phyloP scores from a whole-genome alignment of 148 eudicot genomes.

The Cornus florida region DNA sequence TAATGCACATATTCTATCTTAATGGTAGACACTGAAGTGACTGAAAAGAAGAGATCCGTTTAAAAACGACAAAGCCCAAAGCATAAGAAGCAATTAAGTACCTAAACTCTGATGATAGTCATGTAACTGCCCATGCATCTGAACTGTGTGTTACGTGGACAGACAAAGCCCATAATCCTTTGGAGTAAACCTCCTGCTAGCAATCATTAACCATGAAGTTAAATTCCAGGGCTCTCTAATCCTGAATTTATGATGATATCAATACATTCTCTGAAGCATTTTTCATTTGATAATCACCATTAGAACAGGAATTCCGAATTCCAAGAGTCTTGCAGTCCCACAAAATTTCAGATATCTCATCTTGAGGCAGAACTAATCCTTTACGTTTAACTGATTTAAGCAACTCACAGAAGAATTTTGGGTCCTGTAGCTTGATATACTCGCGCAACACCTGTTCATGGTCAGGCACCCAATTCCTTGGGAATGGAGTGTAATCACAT shows the following conservation, averaged over 20 bases:
- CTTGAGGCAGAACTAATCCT: conserved; percentile 66
- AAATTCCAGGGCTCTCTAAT: background rate
- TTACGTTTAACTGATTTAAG: conserved; percentile 50
- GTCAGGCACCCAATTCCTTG: conserved; percentile 83
- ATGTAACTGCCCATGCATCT: background rate
- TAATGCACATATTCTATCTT: too few relatives aligned
- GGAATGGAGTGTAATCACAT: conserved; percentile 90
- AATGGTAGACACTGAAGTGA: background rate
- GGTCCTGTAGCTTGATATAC: conserved; percentile 75
- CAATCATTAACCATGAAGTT: conserved; percentile 1
- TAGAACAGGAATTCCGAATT: conserved; percentile 27
- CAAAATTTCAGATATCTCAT: conserved; percentile 68
- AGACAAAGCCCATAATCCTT: background rate
- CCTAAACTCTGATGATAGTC: background rate
- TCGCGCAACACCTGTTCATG: conserved; percentile 70
- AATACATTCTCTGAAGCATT: background rate
- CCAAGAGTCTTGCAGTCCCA: conserved; percentile 87
- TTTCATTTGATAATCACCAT: conserved; percentile 6
- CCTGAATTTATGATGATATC: background rate
- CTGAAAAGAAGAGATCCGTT: background rate
- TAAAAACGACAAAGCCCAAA: background rate
- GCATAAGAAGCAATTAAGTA: background rate
- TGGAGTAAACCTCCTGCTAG: conserved; percentile 7
- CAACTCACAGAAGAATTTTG: conserved; percentile 69
- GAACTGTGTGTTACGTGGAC: background rate